These are phyloP conservation scores for Chaetomiaceae sp. DNA, from an alignment of 2,329 filamentous ascomycete species.

Conservation along the genomic window DNA sequence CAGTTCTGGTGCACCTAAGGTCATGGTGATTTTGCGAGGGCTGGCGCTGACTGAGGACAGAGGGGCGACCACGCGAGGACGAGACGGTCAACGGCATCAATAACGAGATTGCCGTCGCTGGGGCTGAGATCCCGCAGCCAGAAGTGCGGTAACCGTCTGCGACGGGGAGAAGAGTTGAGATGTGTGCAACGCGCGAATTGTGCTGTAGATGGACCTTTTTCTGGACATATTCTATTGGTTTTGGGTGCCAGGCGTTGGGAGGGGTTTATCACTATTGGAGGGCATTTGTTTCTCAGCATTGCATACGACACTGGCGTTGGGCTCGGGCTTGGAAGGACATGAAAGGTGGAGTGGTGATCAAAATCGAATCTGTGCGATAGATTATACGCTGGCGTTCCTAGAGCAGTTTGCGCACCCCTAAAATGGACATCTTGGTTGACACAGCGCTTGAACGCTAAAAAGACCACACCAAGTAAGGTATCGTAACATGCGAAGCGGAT, in stretches of 20 bases:
- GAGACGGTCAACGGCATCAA: conserved; percentile 52
- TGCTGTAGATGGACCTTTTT: neutral
- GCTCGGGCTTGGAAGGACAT: neutral
- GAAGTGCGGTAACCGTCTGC: conserved; percentile 33
- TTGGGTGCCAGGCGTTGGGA: conserved; percentile 12
- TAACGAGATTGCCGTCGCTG: conserved; percentile 59
- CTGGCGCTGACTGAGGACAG: conserved; percentile 10
- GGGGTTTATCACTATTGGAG: neutral
- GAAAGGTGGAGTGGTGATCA: neutral
- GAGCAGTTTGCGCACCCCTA: neutral
- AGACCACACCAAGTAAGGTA: too few relatives aligned
- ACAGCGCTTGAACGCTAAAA: neutral
- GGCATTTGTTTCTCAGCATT: conserved; percentile 4
- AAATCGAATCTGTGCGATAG: neutral
- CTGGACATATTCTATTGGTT: neutral
- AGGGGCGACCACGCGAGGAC: conserved; percentile 41
- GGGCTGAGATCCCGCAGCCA: conserved; percentile 34
- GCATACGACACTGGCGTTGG: conserved; percentile 18
- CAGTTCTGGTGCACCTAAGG: too few relatives aligned
- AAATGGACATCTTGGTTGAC: neutral
- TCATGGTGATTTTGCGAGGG: neutral
- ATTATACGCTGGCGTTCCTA: neutral
- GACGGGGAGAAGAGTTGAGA: neutral
- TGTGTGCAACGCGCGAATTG: neutral
- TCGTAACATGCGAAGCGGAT: too few relatives aligned